Evolutionary conservation across 164 flowering plant genomes (phyloP).

Genomic region (Vitis vinifera): DNA sequence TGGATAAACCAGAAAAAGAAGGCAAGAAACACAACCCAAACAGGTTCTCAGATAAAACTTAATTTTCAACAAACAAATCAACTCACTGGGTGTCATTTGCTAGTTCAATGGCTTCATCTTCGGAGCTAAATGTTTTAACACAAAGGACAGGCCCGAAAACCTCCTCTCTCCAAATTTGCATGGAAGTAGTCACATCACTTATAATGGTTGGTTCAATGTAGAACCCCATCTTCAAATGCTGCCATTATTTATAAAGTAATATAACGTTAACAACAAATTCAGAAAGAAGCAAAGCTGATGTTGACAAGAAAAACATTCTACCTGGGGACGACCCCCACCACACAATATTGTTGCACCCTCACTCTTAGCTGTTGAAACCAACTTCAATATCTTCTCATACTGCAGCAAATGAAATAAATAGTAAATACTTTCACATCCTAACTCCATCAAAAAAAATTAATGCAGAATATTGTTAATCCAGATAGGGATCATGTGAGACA

Average conservation of each 20-base stretch:
- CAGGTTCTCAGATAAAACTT: neutral
- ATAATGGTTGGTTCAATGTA: conserved; percentile 84
- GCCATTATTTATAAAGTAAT: conserved; percentile 19
- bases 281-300: neutral
- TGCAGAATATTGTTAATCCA: no score
- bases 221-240: conserved; percentile 90
- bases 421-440: conserved; percentile 3
- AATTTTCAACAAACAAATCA: neutral
- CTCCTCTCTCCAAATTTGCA: conserved; percentile 99
- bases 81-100: conserved; percentile 90
- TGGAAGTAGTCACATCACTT: conserved; percentile 73
- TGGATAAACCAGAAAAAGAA: neutral
- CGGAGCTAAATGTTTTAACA: conserved; percentile 80
- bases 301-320: conserved; percentile 22
- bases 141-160: conserved; percentile 97
- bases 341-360: conserved; percentile 91
- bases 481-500: no score
- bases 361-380: conserved; percentile 80
- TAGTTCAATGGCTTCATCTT: conserved; percentile 90
- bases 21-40: neutral
- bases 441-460: no score
- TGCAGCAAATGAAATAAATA: conserved; percentile 28
- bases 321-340: conserved; percentile 89
- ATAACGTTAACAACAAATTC: neutral
- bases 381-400: conserved; percentile 84